phyloP scores from a whole-genome alignment of 306 rosid genomes.

The Fragaria iinumae region DNA sequence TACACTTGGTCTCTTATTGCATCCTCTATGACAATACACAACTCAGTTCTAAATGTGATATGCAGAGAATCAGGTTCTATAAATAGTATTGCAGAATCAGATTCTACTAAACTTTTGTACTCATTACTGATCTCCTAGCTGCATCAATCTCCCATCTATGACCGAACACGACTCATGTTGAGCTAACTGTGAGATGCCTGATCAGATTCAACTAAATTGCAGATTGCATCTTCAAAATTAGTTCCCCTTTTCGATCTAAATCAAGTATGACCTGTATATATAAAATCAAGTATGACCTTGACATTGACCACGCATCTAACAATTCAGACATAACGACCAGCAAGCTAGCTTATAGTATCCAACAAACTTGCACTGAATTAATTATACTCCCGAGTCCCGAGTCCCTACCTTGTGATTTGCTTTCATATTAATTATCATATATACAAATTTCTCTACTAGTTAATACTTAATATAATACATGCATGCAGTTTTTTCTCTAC shows the following conservation, averaged over 20 bases:
- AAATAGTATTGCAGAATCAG: not conserved
- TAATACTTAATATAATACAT: too few relatives aligned
- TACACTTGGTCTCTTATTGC: not conserved
- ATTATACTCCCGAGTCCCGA: too few relatives aligned
- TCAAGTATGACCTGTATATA: too few relatives aligned
- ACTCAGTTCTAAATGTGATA: not conserved
- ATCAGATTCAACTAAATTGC: not conserved
- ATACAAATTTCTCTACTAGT: too few relatives aligned
- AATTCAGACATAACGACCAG: not conserved
- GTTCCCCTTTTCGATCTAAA: too few relatives aligned
- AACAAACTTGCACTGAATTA: too few relatives aligned
- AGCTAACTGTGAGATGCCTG: not conserved
- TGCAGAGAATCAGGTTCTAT: not conserved
- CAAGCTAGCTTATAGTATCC: not conserved
- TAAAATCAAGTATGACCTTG: not conserved
- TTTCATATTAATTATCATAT: too few relatives aligned
- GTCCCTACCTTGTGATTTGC: too few relatives aligned
- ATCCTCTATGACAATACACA: not conserved
- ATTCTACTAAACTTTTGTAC: not conserved
- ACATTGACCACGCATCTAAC: not conserved
- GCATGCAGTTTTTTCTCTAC: not conserved
- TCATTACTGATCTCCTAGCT: not conserved
- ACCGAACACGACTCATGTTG: not conserved
- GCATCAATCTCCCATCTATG: not conserved
- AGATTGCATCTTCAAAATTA: not conserved